Evolutionary conservation across 225 moss, liverwort and hornwort genomes (phyloP), one percentile per base, ranked within the genome.

Genomic region (Climacium dendroides): DNA sequence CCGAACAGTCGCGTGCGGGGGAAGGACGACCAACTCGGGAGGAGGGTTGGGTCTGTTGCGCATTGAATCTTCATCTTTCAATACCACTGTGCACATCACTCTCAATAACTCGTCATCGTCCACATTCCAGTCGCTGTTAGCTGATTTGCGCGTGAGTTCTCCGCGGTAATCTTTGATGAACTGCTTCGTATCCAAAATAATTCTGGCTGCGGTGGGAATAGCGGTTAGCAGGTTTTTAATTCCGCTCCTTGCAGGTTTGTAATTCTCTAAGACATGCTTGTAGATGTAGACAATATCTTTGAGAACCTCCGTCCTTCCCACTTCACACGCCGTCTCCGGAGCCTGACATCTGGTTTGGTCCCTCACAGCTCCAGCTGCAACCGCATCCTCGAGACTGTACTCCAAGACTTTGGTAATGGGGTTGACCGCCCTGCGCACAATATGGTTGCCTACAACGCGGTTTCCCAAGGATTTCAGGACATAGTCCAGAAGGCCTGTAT

Each of bases 121-220:
- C 96, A 99, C 96, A 71, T 96, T 95, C 99, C 99, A 99, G 91
- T 97, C 97, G 81, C 91, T 97, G 91, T 95, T 96, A 77, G 97
- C 92, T 69, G 97, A 96, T 87, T 97, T 99, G 62, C 99, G 96
- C 19, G 96, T 97, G 39, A 97, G 94, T 77, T 99, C 99, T 64
- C 99, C 99, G 19, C 97, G 94, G 79, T 99, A 99, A 66, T 99
- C 99, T 85, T 97, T 99, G 83, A 99, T 99, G 87, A 99, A 99
- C 85, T 96, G 99, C 91, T 99, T 99, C 52, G 99, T 97, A 34
- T 99, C 99, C 39, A 94, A 90, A 85, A 99, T 96, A 54, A 99
- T 99, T 85, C 96, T 95, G 24, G 99, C 92, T 79, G 99, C 99
- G 25, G 99, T 99, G 19, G 99, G 99, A 60, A 99, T 97, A 30